These are phyloP conservation scores for Trichoderma lentiforme DNA, from an alignment of 2,329 filamentous ascomycete genomes.

Conservation along the genomic window DNA sequence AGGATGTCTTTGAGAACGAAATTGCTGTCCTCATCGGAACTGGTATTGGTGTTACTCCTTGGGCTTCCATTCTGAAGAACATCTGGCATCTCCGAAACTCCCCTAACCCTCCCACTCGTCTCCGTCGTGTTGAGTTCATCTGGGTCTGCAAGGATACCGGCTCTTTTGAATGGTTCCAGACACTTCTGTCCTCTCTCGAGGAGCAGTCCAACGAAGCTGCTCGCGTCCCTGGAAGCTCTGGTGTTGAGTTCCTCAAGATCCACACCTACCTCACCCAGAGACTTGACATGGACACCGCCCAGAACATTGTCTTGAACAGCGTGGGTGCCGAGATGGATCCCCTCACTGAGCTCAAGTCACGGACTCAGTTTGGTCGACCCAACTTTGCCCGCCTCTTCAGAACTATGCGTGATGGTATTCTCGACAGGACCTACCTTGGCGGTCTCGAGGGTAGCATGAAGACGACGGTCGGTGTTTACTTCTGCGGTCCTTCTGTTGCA, in stretches of 20 bases:
- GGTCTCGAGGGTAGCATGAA: constrained; percentile 73
- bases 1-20: constrained; percentile 95
- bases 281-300: constrained; percentile 84
- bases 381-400: constrained; percentile 79
- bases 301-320: constrained; percentile 96
- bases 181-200: constrained; percentile 85
- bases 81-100: constrained; percentile 94
- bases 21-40: constrained; percentile 83
- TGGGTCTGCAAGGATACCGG: constrained; percentile 96
- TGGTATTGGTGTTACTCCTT: constrained; percentile 83
- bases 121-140: constrained; percentile 96
- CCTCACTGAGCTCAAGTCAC: constrained; percentile 81
- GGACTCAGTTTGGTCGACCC: constrained; percentile 92
- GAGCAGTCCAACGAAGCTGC: constrained; percentile 72
- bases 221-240: constrained; percentile 62
- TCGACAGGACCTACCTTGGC: constrained; percentile 79
- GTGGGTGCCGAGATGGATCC: constrained; percentile 87
- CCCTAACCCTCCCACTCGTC: constrained; percentile 82
- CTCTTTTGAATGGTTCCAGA: constrained; percentile 99
- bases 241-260: constrained; percentile 87
- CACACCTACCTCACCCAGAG: constrained; percentile 97
- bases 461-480: constrained; percentile 94
- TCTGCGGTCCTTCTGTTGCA: constrained; percentile 81
- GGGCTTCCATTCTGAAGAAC: constrained; percentile 88
- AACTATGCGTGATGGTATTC: constrained; percentile 83